Base-by-base conservation (phyloP, 2,329 filamentous ascomycete genomes). In the Teratosphaeria destructans region DNA sequence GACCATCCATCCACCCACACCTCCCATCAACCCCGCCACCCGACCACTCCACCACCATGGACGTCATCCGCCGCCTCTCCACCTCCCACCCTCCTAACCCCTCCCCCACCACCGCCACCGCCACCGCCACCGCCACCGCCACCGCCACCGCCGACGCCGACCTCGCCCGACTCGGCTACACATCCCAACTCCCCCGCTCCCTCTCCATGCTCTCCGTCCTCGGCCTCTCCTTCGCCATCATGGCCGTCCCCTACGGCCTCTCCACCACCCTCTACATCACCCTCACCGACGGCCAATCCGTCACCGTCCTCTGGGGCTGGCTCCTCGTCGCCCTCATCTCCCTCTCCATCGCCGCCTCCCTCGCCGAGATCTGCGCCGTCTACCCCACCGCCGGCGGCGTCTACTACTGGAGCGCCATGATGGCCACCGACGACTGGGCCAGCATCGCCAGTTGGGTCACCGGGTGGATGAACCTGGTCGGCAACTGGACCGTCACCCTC, bases 401-500 rank as follows among this genome's bases (percentile, higher is more conserved):
- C 2, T 89, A 89, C 72, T 89, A 89, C 75, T 80, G 78, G 85
- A 71, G 81, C 58, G 85, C 85, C 1, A 85, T 89, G 82, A 77
- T 89, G 26, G 80, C 81, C 1, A 86, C 85, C 0, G 80, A 78
- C 47, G 77, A 84, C 69, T 89, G 82, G 76, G 84, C 85, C 4
- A 85, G 85, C 2, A 78, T 88, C 57, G 83, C 86, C 55, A 84
- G 80, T 10, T 89, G 85, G 78, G 82, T 88, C 37, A 86, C 85
- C 6, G 86, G 86, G n/a, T 89, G 86, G 87, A 86, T 70, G 88
- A 88, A 85, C 0, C 76, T 89, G 0, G 85, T 89, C 2, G 87
- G 87, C 0, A 89, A 89, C 70, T 89, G 86, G 86, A 89, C 86
- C 0, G 80, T 84, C 32, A 83, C 81, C 0, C 67, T 77, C 3